These are phyloP conservation scores for Colletotrichum musae DNA, from an alignment of 2,329 filamentous ascomycete species.

Conservation along the genomic window DNA sequence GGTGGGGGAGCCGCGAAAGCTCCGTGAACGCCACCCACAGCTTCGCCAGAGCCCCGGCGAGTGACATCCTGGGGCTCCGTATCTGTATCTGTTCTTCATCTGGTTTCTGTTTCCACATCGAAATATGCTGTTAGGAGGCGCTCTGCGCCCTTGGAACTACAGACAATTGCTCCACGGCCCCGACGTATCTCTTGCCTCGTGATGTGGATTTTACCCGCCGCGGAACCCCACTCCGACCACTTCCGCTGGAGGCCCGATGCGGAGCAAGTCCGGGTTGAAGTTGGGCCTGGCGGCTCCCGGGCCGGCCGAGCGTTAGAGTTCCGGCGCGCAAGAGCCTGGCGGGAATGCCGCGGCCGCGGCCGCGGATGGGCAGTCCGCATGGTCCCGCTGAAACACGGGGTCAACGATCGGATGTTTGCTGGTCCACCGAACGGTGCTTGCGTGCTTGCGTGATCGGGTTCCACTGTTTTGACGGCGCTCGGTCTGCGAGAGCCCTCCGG, in stretches of 20 bases:
- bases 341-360: slow-evolving; percentile 11
- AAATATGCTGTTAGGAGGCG: slow-evolving; percentile 18
- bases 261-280: slow-evolving; percentile 14
- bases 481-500: not conserved
- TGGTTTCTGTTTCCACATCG: slow-evolving; percentile 26
- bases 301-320: slow-evolving; percentile 25
- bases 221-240: slow-evolving; percentile 6
- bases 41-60: slow-evolving; percentile 30
- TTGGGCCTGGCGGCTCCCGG: slow-evolving; percentile 25
- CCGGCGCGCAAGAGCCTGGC: slow-evolving; percentile 4
- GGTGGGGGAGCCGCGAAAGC: slow-evolving; percentile 21
- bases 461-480: not conserved
- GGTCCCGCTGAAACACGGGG: slow-evolving; percentile 6
- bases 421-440: too few relatives aligned
- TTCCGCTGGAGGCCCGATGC: not conserved
- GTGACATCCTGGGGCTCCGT: slow-evolving; percentile 36
- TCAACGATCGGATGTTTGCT: not conserved
- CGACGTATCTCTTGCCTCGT: not conserved
- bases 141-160: slow-evolving; percentile 25
- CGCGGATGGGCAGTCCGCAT: not conserved
- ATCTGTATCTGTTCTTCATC: slow-evolving; percentile 34
- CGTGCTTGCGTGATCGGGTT: not conserved
- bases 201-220: not conserved
- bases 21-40: slow-evolving; percentile 12
- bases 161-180: slow-evolving; percentile 24